phyloP scores from a whole-genome alignment of 2,329 filamentous ascomycete species.

The Eurotiales sp. region DNA sequence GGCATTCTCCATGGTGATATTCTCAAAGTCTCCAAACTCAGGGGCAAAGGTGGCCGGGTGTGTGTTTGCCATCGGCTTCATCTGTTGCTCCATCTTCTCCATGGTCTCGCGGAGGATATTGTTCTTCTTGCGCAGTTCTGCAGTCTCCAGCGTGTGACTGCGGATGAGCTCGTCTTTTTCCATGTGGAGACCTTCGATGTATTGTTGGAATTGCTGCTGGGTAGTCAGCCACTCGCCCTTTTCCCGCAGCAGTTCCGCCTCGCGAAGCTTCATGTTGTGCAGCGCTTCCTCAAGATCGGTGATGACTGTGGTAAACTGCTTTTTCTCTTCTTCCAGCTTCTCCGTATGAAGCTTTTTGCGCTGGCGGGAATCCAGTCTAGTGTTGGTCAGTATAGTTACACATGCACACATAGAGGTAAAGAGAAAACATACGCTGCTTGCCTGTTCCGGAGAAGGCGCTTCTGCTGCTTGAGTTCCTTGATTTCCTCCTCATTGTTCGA shows the following conservation, averaged over 20 bases:
- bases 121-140: slow-evolving; percentile 89
- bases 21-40: slow-evolving; percentile 78
- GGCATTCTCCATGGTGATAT: slow-evolving; percentile 69
- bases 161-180: slow-evolving; percentile 93
- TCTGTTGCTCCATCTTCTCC: slow-evolving; percentile 44
- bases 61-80: slow-evolving; percentile 23
- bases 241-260: slow-evolving; percentile 49
- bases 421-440: slow-evolving; percentile 79
- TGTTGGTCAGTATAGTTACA: no score
- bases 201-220: slow-evolving; percentile 69
- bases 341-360: slow-evolving; percentile 98
- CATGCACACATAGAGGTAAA: slow-evolving; percentile 15
- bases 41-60: slow-evolving; percentile 56
- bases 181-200: slow-evolving; percentile 70
- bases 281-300: slow-evolving; percentile 75
- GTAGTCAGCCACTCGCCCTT: slow-evolving; percentile 64
- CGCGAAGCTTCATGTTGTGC: slow-evolving; percentile 61
- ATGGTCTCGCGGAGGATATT: slow-evolving; percentile 68
- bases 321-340: slow-evolving; percentile 94
- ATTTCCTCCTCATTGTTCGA: slow-evolving; percentile 81
- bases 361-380: slow-evolving; percentile 93
- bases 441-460: slow-evolving; percentile 87
- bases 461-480: slow-evolving; percentile 98
- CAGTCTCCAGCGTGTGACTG: slow-evolving; percentile 82
- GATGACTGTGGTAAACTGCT: slow-evolving; percentile 75